Evolutionary conservation across 2,329 filamentous ascomycete species (phyloP).

Genomic region (Westerdykella sp.): DNA sequence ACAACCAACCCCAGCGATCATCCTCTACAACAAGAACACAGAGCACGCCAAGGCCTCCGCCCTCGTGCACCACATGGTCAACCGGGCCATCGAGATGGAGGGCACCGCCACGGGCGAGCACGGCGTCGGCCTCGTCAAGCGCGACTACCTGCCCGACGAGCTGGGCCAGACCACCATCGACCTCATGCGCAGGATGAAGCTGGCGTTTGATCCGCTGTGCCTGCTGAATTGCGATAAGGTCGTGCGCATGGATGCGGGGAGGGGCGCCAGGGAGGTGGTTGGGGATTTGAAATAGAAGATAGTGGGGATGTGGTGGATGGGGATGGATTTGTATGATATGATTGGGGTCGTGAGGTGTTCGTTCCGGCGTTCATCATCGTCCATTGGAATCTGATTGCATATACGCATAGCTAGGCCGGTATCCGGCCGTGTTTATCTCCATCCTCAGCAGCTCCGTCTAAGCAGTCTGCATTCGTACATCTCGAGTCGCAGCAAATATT

Average conservation of each 20-base stretch:
- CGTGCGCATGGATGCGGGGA: conserved; percentile 50
- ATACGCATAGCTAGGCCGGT: too few species aligned
- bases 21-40: conserved; percentile 57
- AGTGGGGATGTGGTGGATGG: background rate
- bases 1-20: conserved; percentile 43
- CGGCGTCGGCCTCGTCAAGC: conserved; percentile 76
- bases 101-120: conserved; percentile 83
- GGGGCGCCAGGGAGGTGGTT: conserved; percentile 44
- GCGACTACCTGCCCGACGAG: conserved; percentile 75
- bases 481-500: too few species aligned
- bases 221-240: conserved; percentile 61
- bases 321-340: too few species aligned
- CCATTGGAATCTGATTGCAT: too few species aligned
- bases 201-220: conserved; percentile 69
- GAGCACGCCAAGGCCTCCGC: conserved; percentile 53
- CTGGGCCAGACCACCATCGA: conserved; percentile 69
- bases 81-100: conserved; percentile 76
- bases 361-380: too few species aligned
- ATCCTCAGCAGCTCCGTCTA: too few species aligned
- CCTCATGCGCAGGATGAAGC: conserved; percentile 79
- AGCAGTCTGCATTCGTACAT: too few species aligned
- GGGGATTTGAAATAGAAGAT: conserved; percentile 29
- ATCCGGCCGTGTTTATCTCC: too few species aligned
- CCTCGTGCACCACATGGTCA: conserved; percentile 77
- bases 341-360: too few species aligned